Conservation (phyloP, 345 rosid genomes). For the Citrus reticulata region DNA sequence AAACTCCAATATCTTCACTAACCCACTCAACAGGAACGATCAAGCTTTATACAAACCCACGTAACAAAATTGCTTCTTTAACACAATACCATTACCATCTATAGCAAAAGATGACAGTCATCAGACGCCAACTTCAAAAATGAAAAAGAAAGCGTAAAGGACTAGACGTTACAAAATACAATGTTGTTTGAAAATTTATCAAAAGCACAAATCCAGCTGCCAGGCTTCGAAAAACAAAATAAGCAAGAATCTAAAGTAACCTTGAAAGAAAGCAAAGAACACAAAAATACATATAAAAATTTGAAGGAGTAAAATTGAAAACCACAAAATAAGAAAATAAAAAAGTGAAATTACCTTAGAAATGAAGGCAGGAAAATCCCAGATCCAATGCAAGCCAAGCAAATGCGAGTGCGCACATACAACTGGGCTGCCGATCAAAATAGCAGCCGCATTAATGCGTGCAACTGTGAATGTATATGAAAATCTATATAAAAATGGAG, state of each 20-base stretch:
- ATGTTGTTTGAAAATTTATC: background rate
- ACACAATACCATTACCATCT: conserved; percentile 1
- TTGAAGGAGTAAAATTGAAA: conserved; percentile 3
- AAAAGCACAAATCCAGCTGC: background rate
- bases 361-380: conserved; percentile 33
- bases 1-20: background rate
- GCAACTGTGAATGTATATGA: background rate
- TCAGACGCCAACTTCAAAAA: conserved; percentile 11
- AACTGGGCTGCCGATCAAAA: background rate
- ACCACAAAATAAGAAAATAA: conserved; percentile 1
- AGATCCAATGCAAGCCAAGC: conserved; percentile 36
- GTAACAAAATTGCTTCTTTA: conserved; percentile 11
- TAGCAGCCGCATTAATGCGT: background rate
- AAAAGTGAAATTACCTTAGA: conserved; percentile 27
- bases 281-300: too few species aligned
- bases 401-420: background rate
- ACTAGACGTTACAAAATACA: background rate
- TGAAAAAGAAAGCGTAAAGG: background rate
- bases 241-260: background rate
- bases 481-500: background rate
- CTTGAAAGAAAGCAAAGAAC: conserved; percentile 1
- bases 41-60: conserved; percentile 7
- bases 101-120: conserved; percentile 22
- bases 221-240: background rate
- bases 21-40: background rate